Evolutionary conservation across 2,329 filamentous ascomycete genomes (phyloP).

Genomic region (Fusarium goolgardi): DNA sequence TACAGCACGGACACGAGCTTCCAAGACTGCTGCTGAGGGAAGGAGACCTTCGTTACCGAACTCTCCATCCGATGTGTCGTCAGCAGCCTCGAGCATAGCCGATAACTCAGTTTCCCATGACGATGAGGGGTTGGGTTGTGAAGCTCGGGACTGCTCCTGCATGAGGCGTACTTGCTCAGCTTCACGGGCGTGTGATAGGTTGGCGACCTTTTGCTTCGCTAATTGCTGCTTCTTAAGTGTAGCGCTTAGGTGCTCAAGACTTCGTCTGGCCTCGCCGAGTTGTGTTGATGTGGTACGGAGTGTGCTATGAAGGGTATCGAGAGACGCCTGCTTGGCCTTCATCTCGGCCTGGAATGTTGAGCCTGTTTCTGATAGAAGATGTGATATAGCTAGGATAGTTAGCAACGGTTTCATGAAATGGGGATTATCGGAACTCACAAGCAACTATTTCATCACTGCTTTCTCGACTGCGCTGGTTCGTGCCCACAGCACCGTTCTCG

Average conservation of each 20-base stretch:
- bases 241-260: conserved; percentile 76
- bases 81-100: conserved; percentile 59
- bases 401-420: background rate
- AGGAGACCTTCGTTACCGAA: conserved; percentile 59
- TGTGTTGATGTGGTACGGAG: conserved; percentile 84
- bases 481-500: conserved; percentile 58
- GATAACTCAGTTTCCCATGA: conserved; percentile 67
- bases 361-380: conserved; percentile 82
- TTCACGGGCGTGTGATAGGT: conserved; percentile 79
- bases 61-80: conserved; percentile 51
- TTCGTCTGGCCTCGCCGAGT: conserved; percentile 80
- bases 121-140: conserved; percentile 58
- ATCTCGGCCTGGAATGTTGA: conserved; percentile 83
- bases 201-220: conserved; percentile 77
- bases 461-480: conserved; percentile 71
- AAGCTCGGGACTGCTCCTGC: conserved; percentile 56
- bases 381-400: conserved; percentile 73
- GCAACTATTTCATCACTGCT: conserved; percentile 83
- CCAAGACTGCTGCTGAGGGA: conserved; percentile 70
- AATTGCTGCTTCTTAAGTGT: conserved; percentile 73
- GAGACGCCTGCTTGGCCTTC: conserved; percentile 82
- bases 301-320: conserved; percentile 83
- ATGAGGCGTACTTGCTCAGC: conserved; percentile 70
- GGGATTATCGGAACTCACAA: conserved; percentile 65
- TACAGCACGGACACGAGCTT: conserved; percentile 77